Percentiles rank a stretch among this genome's conserved stretches.
Conservation (phyloP, 306 rosid species). For the Sicyos edulis region DNA sequence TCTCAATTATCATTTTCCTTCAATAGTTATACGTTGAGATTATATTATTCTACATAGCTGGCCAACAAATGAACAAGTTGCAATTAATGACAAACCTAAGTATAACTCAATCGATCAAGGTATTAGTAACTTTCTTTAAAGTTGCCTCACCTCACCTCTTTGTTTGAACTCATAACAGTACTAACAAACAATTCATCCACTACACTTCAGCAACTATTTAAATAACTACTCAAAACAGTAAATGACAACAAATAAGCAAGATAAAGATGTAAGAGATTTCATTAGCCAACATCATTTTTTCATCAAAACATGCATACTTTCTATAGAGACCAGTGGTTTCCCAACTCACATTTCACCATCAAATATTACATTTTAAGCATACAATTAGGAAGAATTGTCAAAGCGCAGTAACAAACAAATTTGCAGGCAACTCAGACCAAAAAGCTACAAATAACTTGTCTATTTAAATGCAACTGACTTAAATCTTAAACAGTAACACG, state of each 20-base stretch:
- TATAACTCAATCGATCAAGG: neutral
- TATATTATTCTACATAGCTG: neutral
- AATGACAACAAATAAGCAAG: neutral
- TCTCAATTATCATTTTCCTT: neutral
- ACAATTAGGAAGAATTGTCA: conserved; percentile 6
- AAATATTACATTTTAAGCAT: neutral
- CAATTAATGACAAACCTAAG: neutral
- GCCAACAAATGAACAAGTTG: neutral
- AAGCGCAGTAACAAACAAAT: conserved; percentile 5
- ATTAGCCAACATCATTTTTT: neutral
- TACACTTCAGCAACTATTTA: neutral
- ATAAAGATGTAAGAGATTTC: neutral
- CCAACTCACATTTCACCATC: conserved; percentile 16
- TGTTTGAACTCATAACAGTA: neutral
- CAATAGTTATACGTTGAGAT: neutral
- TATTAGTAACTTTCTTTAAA: neutral
- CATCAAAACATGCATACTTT: conserved; percentile 3
- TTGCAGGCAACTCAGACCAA: neutral
- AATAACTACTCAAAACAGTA: neutral
- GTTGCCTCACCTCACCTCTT: neutral
- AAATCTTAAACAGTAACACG: neutral
- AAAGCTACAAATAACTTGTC: neutral
- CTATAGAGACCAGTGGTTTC: neutral
- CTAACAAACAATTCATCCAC: neutral
- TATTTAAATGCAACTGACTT: neutral